Conservation (phyloP, 148 eudicot species). For the Polygonum maritimum region DNA sequence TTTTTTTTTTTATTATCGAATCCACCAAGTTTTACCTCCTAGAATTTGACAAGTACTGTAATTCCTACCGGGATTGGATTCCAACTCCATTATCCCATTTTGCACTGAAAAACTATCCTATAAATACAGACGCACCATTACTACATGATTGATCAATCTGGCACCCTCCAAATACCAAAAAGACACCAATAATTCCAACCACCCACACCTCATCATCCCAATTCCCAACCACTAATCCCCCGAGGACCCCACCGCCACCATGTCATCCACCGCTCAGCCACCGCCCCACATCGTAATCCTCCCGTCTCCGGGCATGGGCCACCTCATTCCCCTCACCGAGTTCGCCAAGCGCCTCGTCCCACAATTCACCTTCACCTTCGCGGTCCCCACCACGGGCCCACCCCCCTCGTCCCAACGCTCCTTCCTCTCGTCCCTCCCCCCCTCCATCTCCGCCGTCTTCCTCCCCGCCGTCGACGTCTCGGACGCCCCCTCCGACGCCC, state of each 20-base stretch:
- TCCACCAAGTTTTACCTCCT: too few relatives aligned
- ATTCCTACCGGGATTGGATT: too few relatives aligned
- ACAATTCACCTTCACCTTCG: conserved; percentile 20
- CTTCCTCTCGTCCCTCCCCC: conserved; percentile 21
- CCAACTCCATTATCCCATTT: too few relatives aligned
- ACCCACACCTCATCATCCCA: background rate
- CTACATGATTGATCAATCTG: background rate
- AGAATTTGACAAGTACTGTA: too few relatives aligned
- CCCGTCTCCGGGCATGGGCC: conserved; percentile 31
- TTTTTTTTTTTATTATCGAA: too few relatives aligned
- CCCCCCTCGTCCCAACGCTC: conserved; percentile 17
- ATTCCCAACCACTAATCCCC: background rate
- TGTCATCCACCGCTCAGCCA: background rate
- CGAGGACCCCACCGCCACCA: background rate
- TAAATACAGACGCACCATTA: background rate
- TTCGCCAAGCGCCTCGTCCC: conserved; percentile 23
- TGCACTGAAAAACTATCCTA: background rate
- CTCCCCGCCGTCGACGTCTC: conserved; percentile 27
- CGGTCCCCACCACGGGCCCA: conserved; percentile 17
- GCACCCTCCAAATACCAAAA: background rate
- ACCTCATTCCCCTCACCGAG: conserved; percentile 30
- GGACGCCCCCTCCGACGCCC: conserved; percentile 13
- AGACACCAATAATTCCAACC: background rate
- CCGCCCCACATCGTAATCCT: conserved; percentile 21
- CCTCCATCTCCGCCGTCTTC: conserved; percentile 12